Evolutionary conservation across 108 stramenopile species (phyloP).

Genomic region (Phaeodactylum tricornutum): DNA sequence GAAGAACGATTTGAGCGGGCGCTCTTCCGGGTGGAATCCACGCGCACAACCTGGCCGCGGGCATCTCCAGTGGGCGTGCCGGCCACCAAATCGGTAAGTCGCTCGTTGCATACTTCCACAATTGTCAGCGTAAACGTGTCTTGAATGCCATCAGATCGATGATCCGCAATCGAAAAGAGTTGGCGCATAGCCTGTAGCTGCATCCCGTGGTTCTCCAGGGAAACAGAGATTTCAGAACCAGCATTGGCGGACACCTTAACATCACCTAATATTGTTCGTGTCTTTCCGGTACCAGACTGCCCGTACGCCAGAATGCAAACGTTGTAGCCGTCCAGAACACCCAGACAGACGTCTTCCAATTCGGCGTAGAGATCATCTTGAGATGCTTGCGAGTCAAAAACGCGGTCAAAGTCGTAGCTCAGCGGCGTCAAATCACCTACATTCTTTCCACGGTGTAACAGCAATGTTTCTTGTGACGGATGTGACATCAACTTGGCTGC

Average conservation of each 20-base stretch:
- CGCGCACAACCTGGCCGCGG: slow-evolving; percentile 31
- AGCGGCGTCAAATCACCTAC: slow-evolving; percentile 16
- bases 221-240: no score
- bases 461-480: slow-evolving; percentile 57
- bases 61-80: slow-evolving; percentile 55
- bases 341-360: slow-evolving; percentile 77
- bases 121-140: slow-evolving; percentile 60
- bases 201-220: slow-evolving; percentile 44
- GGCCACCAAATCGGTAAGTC: slow-evolving; percentile 52
- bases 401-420: slow-evolving; percentile 84
- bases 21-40: slow-evolving; percentile 21
- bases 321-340: slow-evolving; percentile 92
- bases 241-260: slow-evolving; percentile 6
- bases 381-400: slow-evolving; percentile 53
- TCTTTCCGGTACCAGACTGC: slow-evolving; percentile 88
- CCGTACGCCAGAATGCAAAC: slow-evolving; percentile 94
- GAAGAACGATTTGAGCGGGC: slow-evolving; percentile 5
- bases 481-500: slow-evolving; percentile 18
- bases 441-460: slow-evolving; percentile 39
- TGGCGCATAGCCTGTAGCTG: slow-evolving; percentile 52
- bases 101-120: slow-evolving; percentile 73
- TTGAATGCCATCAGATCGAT: slow-evolving; percentile 54
- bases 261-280: slow-evolving; percentile 84
- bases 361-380: slow-evolving; percentile 87
- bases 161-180: slow-evolving; percentile 53